phyloP scores from a whole-genome alignment of 352 stramenopile genomes.

The Globisporangium rhizosaccharum region DNA sequence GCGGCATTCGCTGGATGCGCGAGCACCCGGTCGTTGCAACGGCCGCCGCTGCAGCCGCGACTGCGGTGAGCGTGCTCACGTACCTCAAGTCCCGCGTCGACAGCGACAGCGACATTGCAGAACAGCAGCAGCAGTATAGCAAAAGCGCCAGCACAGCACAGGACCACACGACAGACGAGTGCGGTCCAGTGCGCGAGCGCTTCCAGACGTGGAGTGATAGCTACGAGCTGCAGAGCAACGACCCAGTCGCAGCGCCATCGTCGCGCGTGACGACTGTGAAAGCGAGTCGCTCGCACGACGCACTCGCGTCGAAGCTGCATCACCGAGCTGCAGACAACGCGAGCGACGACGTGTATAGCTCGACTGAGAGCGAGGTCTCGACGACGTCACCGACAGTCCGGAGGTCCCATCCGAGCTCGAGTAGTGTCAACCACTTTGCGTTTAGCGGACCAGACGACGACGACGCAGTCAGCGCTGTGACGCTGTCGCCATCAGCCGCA shows the following conservation, averaged over 20 bases:
- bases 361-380: conserved; percentile 61
- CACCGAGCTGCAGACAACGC: conserved; percentile 18
- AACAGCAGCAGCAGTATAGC: too few species aligned
- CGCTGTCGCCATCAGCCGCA: background rate
- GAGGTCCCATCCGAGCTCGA: conserved; percentile 6
- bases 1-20: conserved; percentile 62
- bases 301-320: conserved; percentile 13
- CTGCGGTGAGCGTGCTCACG: conserved; percentile 59
- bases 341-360: conserved; percentile 54
- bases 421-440: conserved; percentile 11
- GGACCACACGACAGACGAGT: conserved; percentile 1
- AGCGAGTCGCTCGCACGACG: background rate
- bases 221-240: conserved; percentile 11
- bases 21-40: conserved; percentile 70
- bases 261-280: background rate
- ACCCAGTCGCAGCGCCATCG: background rate
- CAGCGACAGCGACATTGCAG: conserved; percentile 3
- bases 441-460: conserved; percentile 22
- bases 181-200: conserved; percentile 13
- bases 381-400: conserved; percentile 22
- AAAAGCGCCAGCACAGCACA: background rate
- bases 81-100: conserved; percentile 45
- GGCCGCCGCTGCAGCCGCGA: conserved; percentile 57
- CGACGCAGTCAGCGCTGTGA: conserved; percentile 11
- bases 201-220: conserved; percentile 26